These are phyloP conservation scores for Trichoderma atrobrunneum DNA, from an alignment of 2,329 filamentous ascomycete species.

Conservation along the genomic window DNA sequence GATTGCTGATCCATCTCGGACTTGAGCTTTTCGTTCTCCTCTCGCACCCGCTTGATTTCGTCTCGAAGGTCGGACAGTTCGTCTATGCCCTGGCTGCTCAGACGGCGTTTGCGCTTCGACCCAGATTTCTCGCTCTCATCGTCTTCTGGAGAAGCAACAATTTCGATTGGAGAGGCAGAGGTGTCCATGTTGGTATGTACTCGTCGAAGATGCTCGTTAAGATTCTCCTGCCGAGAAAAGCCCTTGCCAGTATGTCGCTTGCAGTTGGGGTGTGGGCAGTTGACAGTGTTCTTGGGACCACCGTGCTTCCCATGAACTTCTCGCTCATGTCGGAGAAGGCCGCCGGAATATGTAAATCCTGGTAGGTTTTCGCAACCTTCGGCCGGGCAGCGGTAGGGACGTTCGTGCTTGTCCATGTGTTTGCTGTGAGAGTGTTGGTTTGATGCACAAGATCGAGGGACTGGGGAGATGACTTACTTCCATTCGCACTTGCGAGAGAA, in stretches of 20 bases:
- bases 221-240: slow-evolving; percentile 89
- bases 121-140: slow-evolving; percentile 46
- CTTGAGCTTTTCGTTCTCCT: slow-evolving; percentile 61
- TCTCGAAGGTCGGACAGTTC: slow-evolving; percentile 58
- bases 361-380: slow-evolving; percentile 86
- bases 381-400: slow-evolving; percentile 82
- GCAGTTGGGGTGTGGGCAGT: slow-evolving; percentile 83
- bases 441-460: not conserved
- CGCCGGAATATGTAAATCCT: slow-evolving; percentile 93
- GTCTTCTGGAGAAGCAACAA: slow-evolving; percentile 42
- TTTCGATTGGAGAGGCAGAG: slow-evolving; percentile 32
- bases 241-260: slow-evolving; percentile 85
- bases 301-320: slow-evolving; percentile 92
- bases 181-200: slow-evolving; percentile 65
- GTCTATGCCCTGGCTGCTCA: slow-evolving; percentile 33
- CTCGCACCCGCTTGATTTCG: slow-evolving; percentile 64
- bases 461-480: slow-evolving; percentile 63
- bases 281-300: slow-evolving; percentile 80
- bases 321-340: slow-evolving; percentile 82
- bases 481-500: slow-evolving; percentile 89
- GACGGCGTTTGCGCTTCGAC: slow-evolving; percentile 47
- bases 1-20: slow-evolving; percentile 49
- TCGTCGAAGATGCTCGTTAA: slow-evolving; percentile 87
- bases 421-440: slow-evolving; percentile 58
- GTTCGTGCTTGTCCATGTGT: slow-evolving; percentile 97